phyloP scores from a whole-genome alignment of 768 basidiomycete genomes.

The Mycena vitilis region DNA sequence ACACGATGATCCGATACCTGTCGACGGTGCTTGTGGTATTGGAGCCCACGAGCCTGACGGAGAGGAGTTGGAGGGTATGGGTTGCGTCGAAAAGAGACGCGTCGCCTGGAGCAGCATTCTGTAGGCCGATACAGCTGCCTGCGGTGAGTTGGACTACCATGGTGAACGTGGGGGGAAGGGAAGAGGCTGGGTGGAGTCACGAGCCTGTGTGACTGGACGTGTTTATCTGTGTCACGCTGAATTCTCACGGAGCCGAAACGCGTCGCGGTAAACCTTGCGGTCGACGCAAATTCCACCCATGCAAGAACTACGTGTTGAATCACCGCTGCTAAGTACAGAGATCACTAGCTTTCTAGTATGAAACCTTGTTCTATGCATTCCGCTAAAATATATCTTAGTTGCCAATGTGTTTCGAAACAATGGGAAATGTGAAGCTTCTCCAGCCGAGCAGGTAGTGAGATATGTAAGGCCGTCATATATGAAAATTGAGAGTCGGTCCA shows the following conservation, averaged over 20 bases:
- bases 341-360: too few relatives aligned
- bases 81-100: constrained; percentile 53
- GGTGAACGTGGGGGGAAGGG: constrained; percentile 6
- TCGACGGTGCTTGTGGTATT: constrained; percentile 56
- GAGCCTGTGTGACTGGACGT: constrained; percentile 42
- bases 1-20: constrained; percentile 85
- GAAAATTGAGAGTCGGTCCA: too few relatives aligned
- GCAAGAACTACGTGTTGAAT: too few relatives aligned
- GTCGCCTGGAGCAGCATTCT: constrained; percentile 57
- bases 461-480: too few relatives aligned
- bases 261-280: too few relatives aligned
- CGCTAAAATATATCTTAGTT: too few relatives aligned
- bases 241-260: neutral
- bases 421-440: too few relatives aligned
- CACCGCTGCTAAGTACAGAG: too few relatives aligned
- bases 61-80: constrained; percentile 82
- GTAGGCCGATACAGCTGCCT: constrained; percentile 67
- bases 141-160: constrained; percentile 60
- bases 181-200: constrained; percentile 34
- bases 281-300: too few relatives aligned
- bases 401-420: too few relatives aligned
- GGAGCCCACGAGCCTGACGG: constrained; percentile 78
- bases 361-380: too few relatives aligned
- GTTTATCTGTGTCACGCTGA: constrained; percentile 11
- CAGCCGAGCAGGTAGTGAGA: too few relatives aligned